Conservation (phyloP, 1,284 basidiomycete genomes). For the Microbotryum silenes-acaulis region DNA sequence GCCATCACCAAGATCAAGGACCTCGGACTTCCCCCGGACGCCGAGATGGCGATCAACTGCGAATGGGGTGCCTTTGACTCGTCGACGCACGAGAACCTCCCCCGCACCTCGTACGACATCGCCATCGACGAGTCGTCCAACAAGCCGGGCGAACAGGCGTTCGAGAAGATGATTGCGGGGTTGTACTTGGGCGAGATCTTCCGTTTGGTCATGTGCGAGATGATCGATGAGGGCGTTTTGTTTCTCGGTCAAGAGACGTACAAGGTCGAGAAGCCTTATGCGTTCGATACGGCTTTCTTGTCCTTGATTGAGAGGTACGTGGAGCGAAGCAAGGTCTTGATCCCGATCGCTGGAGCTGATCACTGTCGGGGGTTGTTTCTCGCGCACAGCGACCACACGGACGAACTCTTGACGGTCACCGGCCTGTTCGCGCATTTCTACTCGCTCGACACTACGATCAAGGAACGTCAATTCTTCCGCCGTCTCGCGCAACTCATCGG, state of each 20-base stretch:
- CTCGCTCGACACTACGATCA: slow-evolving; percentile 82
- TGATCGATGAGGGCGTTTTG: slow-evolving; percentile 91
- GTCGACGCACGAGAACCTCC: slow-evolving; percentile 76
- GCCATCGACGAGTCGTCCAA: slow-evolving; percentile 89
- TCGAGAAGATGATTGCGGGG: slow-evolving; percentile 97
- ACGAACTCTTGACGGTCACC: slow-evolving; percentile 90
- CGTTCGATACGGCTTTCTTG: slow-evolving; percentile 92
- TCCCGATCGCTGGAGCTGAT: background rate
- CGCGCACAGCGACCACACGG: slow-evolving; percentile 76
- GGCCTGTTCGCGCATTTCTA: slow-evolving; percentile 91
- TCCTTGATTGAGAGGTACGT: slow-evolving; percentile 84
- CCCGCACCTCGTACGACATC: slow-evolving; percentile 87
- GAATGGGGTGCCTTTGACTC: slow-evolving; percentile 99
- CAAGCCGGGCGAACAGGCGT: slow-evolving; percentile 92
- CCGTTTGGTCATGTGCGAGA: slow-evolving; percentile 84
- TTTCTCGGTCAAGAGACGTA: slow-evolving; percentile 81
- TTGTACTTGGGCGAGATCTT: slow-evolving; percentile 95
- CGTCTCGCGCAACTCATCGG: slow-evolving; percentile 75
- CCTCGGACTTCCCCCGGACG: slow-evolving; percentile 52
- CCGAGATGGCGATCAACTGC: slow-evolving; percentile 89
- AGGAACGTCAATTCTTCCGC: slow-evolving; percentile 91
- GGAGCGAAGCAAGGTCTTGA: background rate
- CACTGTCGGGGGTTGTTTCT: background rate
- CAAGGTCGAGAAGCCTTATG: slow-evolving; percentile 37
- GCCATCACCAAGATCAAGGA: slow-evolving; percentile 66